A percentile compares a stretch with the other conserved stretches of the same genome.
Conservation (phyloP, 805 yeast genomes). For the Candida quercuum region DNA sequence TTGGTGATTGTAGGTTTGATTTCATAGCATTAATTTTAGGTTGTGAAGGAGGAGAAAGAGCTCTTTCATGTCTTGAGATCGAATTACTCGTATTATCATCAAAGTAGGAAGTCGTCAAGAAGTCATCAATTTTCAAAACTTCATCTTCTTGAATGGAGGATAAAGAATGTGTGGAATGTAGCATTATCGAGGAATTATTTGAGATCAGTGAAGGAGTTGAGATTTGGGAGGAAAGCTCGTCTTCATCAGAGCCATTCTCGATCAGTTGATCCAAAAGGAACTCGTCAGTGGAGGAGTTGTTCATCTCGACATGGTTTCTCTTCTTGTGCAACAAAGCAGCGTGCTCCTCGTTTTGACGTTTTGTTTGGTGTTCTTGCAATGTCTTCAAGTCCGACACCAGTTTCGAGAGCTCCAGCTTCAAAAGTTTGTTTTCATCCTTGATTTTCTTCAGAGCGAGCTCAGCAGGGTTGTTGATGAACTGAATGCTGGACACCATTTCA, state of each 20-base stretch:
- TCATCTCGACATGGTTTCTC: conserved; percentile 16
- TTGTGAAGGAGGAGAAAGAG: no score
- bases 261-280: conserved; percentile 1
- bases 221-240: conserved; percentile 19
- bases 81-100: conserved; percentile 10
- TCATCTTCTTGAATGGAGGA: conserved; percentile 21
- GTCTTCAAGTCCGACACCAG: conserved; percentile 38
- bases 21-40: not conserved
- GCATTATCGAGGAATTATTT: conserved; percentile 10
- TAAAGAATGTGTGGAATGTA: conserved; percentile 14
- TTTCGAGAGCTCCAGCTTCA: conserved; percentile 39
- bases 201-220: conserved; percentile 22
- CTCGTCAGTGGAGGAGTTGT: conserved; percentile 11
- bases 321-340: conserved; percentile 13
- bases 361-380: conserved; percentile 13
- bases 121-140: conserved; percentile 20
- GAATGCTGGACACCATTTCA: conserved; percentile 2
- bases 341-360: no score
- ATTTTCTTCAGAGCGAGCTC: conserved; percentile 36
- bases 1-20: not conserved
- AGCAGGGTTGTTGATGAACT: conserved; percentile 24
- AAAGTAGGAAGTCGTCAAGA: conserved; percentile 19
- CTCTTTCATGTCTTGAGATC: conserved; percentile 8
- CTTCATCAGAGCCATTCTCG: conserved; percentile 13
- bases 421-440: conserved; percentile 38